A percentile compares a stretch with the other conserved stretches of the same genome.
phyloP scores from a whole-genome alignment of 208 protist species.

The Acanthamoeba culbertsoni region DNA sequence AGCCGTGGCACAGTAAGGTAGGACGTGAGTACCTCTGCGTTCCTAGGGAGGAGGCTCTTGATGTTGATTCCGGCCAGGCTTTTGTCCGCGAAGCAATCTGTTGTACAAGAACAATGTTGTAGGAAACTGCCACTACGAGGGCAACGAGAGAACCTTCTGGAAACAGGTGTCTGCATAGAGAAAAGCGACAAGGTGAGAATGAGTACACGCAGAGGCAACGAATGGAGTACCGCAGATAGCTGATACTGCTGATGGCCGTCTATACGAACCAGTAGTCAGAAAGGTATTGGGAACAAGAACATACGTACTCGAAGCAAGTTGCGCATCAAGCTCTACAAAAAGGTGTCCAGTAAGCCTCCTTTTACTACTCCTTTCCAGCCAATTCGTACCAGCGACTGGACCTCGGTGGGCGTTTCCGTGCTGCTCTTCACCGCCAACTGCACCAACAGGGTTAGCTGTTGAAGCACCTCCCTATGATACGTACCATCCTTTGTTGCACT shows the following conservation, averaged over 20 bases:
- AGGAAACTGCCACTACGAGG: neutral
- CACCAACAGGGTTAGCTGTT: too few species aligned
- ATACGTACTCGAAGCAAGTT: conserved; percentile 18
- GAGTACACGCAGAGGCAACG: neutral
- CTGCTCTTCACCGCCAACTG: too few species aligned
- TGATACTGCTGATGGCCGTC: conserved; percentile 40
- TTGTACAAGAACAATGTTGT: neutral
- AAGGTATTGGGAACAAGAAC: neutral
- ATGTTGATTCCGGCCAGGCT: conserved; percentile 42
- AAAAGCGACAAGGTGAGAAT: neutral
- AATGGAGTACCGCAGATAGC: conserved; percentile 17
- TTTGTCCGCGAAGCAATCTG: conserved; percentile 31
- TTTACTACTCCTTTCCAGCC: neutral
- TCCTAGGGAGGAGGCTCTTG: neutral
- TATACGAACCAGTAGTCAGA: neutral
- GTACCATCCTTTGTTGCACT: too few species aligned
- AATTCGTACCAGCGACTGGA: conserved; percentile 32
- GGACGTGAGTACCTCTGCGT: neutral
- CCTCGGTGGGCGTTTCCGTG: conserved; percentile 21
- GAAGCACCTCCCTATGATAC: too few species aligned
- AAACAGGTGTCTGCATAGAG: conserved; percentile 9
- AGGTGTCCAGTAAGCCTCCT: neutral
- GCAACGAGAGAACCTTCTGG: neutral
- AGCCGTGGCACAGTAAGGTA: too few species aligned
- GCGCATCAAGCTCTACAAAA: conserved; percentile 49